Percentiles rank a stretch among this genome's conserved stretches.
Evolutionary conservation across 2,329 filamentous ascomycete species (phyloP).

Genomic region (Macrophomina tecta): DNA sequence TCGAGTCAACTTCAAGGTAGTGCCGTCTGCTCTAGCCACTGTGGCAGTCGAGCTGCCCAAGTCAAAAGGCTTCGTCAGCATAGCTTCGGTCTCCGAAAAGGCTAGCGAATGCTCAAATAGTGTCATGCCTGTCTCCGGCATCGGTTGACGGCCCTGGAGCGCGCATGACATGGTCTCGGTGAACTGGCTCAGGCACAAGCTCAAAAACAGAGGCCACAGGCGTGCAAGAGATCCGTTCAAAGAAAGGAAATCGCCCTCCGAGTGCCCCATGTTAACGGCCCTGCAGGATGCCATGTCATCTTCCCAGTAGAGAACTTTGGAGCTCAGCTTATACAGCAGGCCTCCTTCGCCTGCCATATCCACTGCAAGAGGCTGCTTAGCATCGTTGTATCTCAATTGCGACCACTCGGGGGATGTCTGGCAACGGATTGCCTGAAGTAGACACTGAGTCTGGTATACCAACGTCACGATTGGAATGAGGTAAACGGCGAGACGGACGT

Average conservation of each 20-base stretch:
- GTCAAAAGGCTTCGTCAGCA: slow-evolving; percentile 79
- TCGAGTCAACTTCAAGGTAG: slow-evolving; percentile 49
- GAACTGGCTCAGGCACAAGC: slow-evolving; percentile 77
- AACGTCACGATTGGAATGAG: slow-evolving; percentile 74
- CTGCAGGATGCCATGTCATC: slow-evolving; percentile 76
- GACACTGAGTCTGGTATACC: slow-evolving; percentile 67
- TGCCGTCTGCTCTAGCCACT: slow-evolving; percentile 52
- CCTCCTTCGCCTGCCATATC: slow-evolving; percentile 65
- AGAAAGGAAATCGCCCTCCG: slow-evolving; percentile 57
- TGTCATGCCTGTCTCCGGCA: slow-evolving; percentile 92
- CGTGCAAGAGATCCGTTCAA: slow-evolving; percentile 78
- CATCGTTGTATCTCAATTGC: slow-evolving; percentile 53
- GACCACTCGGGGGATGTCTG: slow-evolving; percentile 69
- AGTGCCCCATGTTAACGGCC: slow-evolving; percentile 70
- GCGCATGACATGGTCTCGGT: slow-evolving; percentile 88
- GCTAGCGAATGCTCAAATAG: slow-evolving; percentile 95
- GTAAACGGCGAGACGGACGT: slow-evolving; percentile 72
- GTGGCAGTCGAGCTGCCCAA: slow-evolving; percentile 56
- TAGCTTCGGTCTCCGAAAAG: slow-evolving; percentile 92
- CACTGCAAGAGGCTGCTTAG: slow-evolving; percentile 49
- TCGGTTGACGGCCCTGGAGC: slow-evolving; percentile 78
- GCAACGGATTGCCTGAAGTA: slow-evolving; percentile 88
- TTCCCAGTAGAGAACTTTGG: slow-evolving; percentile 73
- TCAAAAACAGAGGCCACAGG: slow-evolving; percentile 77
- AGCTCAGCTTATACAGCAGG: slow-evolving; percentile 75